Evolutionary conservation across 345 rosid species (phyloP).

Genomic region (Moricandia arvensis): DNA sequence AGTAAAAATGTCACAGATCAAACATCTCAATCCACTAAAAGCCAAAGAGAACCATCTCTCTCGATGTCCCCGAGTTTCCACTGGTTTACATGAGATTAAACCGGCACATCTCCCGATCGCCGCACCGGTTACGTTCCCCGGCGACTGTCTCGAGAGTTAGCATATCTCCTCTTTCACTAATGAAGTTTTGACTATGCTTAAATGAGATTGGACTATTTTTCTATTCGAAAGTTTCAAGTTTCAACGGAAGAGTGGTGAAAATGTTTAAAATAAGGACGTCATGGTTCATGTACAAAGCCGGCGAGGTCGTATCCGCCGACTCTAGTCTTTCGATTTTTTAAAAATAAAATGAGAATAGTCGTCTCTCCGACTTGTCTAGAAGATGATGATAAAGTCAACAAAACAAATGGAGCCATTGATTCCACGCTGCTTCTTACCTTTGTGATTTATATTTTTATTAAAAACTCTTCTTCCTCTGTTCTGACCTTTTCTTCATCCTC

Average conservation of each 20-base stretch:
- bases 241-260: background rate
- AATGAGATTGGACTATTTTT: background rate
- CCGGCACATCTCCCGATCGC: conserved; percentile 11
- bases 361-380: conserved; percentile 33
- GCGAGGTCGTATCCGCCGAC: conserved; percentile 8
- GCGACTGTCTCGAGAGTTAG: conserved; percentile 1
- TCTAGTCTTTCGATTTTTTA: background rate
- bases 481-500: conserved; percentile 18
- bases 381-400: conserved; percentile 27
- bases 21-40: background rate
- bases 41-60: background rate
- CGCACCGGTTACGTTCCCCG: background rate
- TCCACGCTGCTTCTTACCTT: conserved; percentile 37
- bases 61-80: background rate
- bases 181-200: background rate
- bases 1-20: background rate
- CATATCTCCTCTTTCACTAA: background rate
- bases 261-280: conserved; percentile 5
- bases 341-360: conserved; percentile 24
- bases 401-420: conserved; percentile 28
- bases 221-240: background rate
- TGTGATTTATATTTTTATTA: background rate
- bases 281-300: background rate
- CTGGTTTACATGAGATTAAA: background rate
- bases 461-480: background rate